Base-by-base conservation (phyloP, 805 yeast genomes). In the Candida dendrica region DNA sequence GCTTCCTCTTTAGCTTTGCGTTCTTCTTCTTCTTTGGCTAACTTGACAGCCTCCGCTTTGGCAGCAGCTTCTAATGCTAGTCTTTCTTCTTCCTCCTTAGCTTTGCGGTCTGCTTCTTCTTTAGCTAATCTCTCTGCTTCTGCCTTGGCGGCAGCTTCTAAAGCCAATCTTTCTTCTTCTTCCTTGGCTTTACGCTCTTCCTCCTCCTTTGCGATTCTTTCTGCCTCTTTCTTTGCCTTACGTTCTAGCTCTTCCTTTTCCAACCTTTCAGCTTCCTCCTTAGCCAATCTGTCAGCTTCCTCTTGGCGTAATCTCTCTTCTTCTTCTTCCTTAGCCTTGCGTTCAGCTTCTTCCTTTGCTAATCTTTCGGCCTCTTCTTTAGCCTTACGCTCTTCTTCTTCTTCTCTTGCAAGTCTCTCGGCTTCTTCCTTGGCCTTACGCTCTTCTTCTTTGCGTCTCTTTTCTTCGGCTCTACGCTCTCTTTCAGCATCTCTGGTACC, bases 341-440 rank as follows among this genome's bases (percentile, higher is more conserved):
- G 47, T 17, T 31, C 45, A 18, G 36, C 39, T 36, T 42, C 41
- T 22, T 34, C 43, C 2, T 17, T 31, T 24, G 44, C 42, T n/a
- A 41, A 9, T 34, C 38, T 41, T 15, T 37, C 43, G 3, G 33
- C 36, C 13, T 29, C 36, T 36, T 40, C 42, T 26, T 42, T 6
- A 19, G 44, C 34, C 18, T 39, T 42, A 36, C 42, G 48, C 26
- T 47, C 48, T 22, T 43, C 49, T 19, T 34, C 38, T 36, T 44
- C 88, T 50, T 93, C 93, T 58, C 83, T 83, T 17, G 84, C 91
- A 90, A 84, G 82, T 1, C 91, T 88, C 56, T 84, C 83, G 26
- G 91, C 91, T 26, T 47, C 42, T 34, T 32, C 38, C 18, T 40
- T 22, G 5, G 35, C 38, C 24, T 13, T 9, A 7, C 31, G 19